Evolutionary conservation across 2,329 filamentous ascomycete species (phyloP).

Genomic region (Rhynchosporium agropyri): DNA sequence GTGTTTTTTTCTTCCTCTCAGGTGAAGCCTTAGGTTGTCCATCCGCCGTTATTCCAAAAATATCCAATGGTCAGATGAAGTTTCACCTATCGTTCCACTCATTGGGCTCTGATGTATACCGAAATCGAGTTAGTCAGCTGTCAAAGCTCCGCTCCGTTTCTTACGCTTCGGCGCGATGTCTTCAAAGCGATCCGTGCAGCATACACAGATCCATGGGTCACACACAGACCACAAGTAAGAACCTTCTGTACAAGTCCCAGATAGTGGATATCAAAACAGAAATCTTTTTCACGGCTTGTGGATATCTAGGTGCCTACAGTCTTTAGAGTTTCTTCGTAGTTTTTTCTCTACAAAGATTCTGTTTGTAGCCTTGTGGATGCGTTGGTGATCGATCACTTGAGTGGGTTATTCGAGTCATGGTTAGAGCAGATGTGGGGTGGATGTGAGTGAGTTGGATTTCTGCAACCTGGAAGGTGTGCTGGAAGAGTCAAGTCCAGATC

Average conservation of each 20-base stretch:
- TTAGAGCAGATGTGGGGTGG: background rate
- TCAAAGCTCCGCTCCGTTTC: background rate
- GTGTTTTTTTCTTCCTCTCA: too few species aligned
- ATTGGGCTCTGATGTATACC: too few species aligned
- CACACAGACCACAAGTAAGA: background rate
- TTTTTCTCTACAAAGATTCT: background rate
- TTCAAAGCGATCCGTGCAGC: conserved; percentile 4
- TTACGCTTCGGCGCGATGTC: background rate
- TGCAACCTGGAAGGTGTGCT: background rate
- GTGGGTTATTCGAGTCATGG: background rate
- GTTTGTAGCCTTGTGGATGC: conserved; percentile 1
- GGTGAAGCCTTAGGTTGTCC: too few species aligned
- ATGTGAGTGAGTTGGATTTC: background rate
- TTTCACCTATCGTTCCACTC: too few species aligned
- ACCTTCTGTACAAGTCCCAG: background rate
- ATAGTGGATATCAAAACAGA: background rate
- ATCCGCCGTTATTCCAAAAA: too few species aligned
- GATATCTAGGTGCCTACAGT: background rate
- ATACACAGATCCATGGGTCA: too few species aligned
- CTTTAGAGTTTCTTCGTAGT: background rate
- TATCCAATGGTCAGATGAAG: background rate
- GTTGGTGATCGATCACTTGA: background rate
- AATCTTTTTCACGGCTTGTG: conserved; percentile 1
- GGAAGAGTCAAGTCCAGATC: too few species aligned
- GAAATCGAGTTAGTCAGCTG: too few species aligned